Conservation (phyloP, 1,284 basidiomycete genomes). For the Heterobasidion occidentale region DNA sequence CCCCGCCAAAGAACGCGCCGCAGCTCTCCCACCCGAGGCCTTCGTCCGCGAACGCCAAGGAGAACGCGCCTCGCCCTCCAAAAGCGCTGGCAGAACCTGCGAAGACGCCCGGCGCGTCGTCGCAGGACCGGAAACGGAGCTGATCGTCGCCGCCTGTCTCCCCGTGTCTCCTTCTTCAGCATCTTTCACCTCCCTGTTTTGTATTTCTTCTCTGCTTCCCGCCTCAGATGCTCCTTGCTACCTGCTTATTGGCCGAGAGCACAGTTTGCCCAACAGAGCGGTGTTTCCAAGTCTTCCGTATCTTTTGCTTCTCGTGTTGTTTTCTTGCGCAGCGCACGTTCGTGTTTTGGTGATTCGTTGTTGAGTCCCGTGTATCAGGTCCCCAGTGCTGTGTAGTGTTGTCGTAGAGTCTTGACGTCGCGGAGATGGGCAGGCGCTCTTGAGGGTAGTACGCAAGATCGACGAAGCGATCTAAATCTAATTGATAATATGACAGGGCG, state of each 20-base stretch:
- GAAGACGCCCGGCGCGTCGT: conserved; percentile 1
- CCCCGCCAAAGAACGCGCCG: conserved; percentile 16
- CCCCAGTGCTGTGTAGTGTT: neutral
- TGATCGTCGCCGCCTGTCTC: neutral
- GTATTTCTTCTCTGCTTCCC: neutral
- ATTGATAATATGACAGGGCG: neutral
- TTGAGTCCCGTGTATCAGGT: neutral
- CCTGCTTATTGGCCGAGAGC: no score
- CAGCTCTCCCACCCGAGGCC: conserved; percentile 24
- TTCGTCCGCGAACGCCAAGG: conserved; percentile 16
- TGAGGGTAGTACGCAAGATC: neutral
- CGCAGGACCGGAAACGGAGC: conserved; percentile 6
- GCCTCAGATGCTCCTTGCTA: neutral
- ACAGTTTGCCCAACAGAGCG: neutral
- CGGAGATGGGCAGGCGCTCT: neutral
- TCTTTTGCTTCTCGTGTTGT: neutral
- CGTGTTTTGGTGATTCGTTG: neutral
- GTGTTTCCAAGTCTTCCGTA: neutral
- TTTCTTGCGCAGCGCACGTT: neutral
- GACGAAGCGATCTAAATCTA: neutral
- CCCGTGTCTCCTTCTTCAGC: neutral
- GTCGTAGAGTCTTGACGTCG: neutral
- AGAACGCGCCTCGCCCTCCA: conserved; percentile 12
- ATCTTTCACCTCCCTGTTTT: neutral
- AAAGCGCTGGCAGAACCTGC: neutral